phyloP scores from a whole-genome alignment of 1,284 basidiomycete genomes.

The Austroboletus novae-zelandiae region DNA sequence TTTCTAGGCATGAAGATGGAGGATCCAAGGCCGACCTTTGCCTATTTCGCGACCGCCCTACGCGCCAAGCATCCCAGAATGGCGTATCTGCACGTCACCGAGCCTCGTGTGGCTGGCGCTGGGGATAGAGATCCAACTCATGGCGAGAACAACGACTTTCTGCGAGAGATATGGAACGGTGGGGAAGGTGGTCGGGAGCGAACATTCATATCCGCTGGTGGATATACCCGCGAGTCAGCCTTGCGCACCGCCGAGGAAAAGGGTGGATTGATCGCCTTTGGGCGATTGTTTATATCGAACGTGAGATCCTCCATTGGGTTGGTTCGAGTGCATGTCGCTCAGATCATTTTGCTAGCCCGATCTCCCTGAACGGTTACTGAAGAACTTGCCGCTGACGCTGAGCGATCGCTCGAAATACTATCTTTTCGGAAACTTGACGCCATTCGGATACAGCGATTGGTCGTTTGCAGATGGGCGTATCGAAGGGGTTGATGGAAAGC shows the following conservation, averaged over 20 bases:
- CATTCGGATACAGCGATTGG: constrained; percentile 30
- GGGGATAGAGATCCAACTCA: too few species aligned
- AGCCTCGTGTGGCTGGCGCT: constrained; percentile 33
- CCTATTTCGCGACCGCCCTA: constrained; percentile 37
- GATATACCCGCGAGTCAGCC: constrained; percentile 21
- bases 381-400: constrained; percentile 14
- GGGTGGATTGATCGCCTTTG: constrained; percentile 43
- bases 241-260: constrained; percentile 18
- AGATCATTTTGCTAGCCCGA: constrained; percentile 37
- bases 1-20: constrained; percentile 20
- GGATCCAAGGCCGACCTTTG: constrained; percentile 43
- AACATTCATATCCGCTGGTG: constrained; percentile 45
- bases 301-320: constrained; percentile 4
- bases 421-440: constrained; percentile 7
- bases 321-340: too few species aligned
- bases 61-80: constrained; percentile 36
- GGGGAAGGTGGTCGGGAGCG: constrained; percentile 16
- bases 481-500: background rate
- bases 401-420: constrained; percentile 24
- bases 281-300: constrained; percentile 34
- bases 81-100: constrained; percentile 59
- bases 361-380: constrained; percentile 34
- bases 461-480: constrained; percentile 11
- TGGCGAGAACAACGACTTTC: constrained; percentile 17
- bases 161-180: constrained; percentile 34